A percentile compares a stretch with the other conserved stretches of the same genome.
These are phyloP conservation scores for Russula sp. DNA, from an alignment of 768 basidiomycete genomes.

Conservation along the genomic window DNA sequence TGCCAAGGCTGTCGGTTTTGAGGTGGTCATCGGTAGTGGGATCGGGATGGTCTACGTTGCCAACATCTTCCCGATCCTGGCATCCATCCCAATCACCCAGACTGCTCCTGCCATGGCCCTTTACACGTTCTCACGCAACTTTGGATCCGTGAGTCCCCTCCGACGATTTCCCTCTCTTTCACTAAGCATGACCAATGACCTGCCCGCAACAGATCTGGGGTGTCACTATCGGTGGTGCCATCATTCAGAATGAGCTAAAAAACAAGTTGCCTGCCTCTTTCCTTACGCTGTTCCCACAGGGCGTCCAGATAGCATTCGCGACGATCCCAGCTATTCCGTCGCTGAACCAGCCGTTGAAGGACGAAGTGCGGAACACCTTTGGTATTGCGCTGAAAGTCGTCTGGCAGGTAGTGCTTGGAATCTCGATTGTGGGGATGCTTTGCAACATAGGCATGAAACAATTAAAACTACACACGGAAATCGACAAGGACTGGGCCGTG, in stretches of 20 bases:
- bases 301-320: constrained; percentile 32
- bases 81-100: constrained; percentile 36
- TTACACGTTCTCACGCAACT: constrained; percentile 33
- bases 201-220: constrained; percentile 36
- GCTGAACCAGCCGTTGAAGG: constrained; percentile 33
- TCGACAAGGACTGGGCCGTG: constrained; percentile 38
- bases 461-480: constrained; percentile 34
- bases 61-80: constrained; percentile 39
- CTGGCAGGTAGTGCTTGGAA: constrained; percentile 37
- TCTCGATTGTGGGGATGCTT: constrained; percentile 35
- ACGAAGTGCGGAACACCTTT: constrained; percentile 10
- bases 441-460: constrained; percentile 34
- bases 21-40: constrained; percentile 35
- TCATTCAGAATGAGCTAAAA: too few species aligned
- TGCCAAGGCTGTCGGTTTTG: constrained; percentile 30
- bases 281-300: constrained; percentile 30
- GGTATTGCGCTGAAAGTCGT: constrained; percentile 31
- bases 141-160: constrained; percentile 19
- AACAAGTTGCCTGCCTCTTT: constrained; percentile 32
- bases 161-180: too few species aligned
- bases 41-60: constrained; percentile 36
- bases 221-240: too few species aligned
- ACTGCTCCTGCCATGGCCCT: constrained; percentile 39
- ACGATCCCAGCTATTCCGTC: constrained; percentile 34
- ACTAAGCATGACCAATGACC: not conserved